A percentile compares a stretch with the other conserved stretches of the same genome.
Conservation (phyloP, 208 protist species). For the Acanthamoeba royreba region DNA sequence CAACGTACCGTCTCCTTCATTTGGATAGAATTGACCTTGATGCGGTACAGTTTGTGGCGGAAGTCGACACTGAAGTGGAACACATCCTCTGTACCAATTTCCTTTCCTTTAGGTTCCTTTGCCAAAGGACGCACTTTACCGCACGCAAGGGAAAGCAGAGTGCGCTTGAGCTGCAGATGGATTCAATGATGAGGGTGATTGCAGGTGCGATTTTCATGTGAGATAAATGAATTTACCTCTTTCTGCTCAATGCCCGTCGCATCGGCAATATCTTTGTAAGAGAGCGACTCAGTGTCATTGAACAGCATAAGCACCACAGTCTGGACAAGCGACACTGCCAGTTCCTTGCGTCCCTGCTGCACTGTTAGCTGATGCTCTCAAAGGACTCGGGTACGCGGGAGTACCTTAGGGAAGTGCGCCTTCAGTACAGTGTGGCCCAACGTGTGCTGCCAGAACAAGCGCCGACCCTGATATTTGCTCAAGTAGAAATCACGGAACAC, state of each 20-base stretch:
- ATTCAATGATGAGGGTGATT: not conserved
- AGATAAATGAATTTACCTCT: slow-evolving; percentile 40
- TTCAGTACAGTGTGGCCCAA: slow-evolving; percentile 82
- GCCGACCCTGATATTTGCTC: slow-evolving; percentile 78
- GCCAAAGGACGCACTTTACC: slow-evolving; percentile 69
- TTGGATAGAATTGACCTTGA: slow-evolving; percentile 88
- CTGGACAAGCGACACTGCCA: slow-evolving; percentile 90
- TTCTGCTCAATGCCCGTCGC: slow-evolving; percentile 74
- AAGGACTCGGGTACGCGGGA: not conserved
- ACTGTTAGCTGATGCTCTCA: not conserved
- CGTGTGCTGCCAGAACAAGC: slow-evolving; percentile 87
- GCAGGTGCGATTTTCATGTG: not conserved
- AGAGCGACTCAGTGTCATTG: slow-evolving; percentile 78
- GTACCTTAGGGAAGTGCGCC: slow-evolving; percentile 64
- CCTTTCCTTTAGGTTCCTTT: slow-evolving; percentile 48
- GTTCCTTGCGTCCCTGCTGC: slow-evolving; percentile 76
- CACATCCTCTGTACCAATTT: slow-evolving; percentile 70
- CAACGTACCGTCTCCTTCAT: slow-evolving; percentile 81
- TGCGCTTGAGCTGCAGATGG: slow-evolving; percentile 72
- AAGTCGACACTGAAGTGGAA: slow-evolving; percentile 82
- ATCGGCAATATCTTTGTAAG: slow-evolving; percentile 75
- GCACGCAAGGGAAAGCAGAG: slow-evolving; percentile 77
- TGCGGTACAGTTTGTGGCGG: slow-evolving; percentile 65
- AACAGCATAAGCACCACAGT: slow-evolving; percentile 87
- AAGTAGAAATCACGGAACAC: slow-evolving; percentile 86